phyloP scores from a whole-genome alignment of 805 yeast genomes.

The Sungouiella thailandica region DNA sequence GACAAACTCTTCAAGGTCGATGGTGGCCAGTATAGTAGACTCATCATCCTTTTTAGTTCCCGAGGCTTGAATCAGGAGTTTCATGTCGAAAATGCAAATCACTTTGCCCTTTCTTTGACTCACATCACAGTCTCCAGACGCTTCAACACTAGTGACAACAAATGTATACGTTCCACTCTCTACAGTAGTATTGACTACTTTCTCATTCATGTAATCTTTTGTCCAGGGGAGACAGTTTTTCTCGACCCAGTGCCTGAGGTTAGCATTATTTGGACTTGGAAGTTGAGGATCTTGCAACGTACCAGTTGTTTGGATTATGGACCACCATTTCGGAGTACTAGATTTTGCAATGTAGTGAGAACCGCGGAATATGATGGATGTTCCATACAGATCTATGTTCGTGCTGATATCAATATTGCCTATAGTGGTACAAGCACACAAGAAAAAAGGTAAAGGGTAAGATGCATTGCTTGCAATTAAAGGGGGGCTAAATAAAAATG shows the following conservation, averaged over 20 bases:
- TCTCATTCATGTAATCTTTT: slow-evolving; percentile 41
- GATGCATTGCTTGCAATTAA: too few relatives aligned
- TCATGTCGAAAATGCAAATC: slow-evolving; percentile 67
- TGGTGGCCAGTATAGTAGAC: slow-evolving; percentile 34
- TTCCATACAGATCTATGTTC: too few relatives aligned
- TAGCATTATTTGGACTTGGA: slow-evolving; percentile 9
- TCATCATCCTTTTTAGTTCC: slow-evolving; percentile 39
- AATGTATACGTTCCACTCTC: slow-evolving; percentile 22
- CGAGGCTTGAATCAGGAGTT: slow-evolving; percentile 38
- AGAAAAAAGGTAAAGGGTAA: too few relatives aligned
- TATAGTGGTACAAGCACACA: too few relatives aligned
- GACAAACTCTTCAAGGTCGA: slow-evolving; percentile 61
- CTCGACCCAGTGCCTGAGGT: slow-evolving; percentile 65
- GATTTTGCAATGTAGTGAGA: neutral
- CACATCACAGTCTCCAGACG: slow-evolving; percentile 74
- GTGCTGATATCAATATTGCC: too few relatives aligned
- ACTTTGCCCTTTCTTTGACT: slow-evolving; percentile 82
- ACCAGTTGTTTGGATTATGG: slow-evolving; percentile 68
- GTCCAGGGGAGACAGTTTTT: slow-evolving; percentile 66
- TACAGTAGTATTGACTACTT: slow-evolving; percentile 26
- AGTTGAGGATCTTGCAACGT: slow-evolving; percentile 16
- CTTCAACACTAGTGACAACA: slow-evolving; percentile 35
- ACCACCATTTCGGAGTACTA: slow-evolving; percentile 53
- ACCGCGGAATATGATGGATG: neutral
- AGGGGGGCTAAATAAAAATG: too few relatives aligned